Base-by-base conservation (phyloP, 768 basidiomycete species). In the Mycena vulgaris region DNA sequence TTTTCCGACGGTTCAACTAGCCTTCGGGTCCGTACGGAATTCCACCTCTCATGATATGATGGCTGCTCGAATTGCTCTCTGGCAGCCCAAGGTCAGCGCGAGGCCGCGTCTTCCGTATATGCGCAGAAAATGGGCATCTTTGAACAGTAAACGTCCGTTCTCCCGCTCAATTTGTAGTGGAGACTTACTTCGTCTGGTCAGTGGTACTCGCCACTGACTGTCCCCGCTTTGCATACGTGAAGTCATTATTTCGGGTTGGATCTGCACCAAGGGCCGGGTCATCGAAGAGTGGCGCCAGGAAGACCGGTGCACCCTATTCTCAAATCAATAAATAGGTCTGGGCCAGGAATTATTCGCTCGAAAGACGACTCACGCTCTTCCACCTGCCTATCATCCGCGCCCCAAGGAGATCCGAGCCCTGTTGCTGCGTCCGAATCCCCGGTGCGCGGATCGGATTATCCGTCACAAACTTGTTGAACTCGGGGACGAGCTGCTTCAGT, bases 381-480 rank as follows among this genome's bases (percentile, higher is more conserved):
- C 78, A 82, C 2, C 81, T 69, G 3, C 81, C 81, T 17, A 81
- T 48, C 70, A 82, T 76, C 16, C 81, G 75, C 21, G 80, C 81
- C 40, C 78, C 79, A 13, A 76, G 75, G 27, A 80, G 76, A 13
- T 75, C 77, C 13, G 74, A 68, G 30, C 79, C 75, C 59, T 80
- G 64, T 48, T 75, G 63, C 21, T 33, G 49, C 23, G 66, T 78
- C 56, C n/a, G n/a, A n/a, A 78, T 49, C 1, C 62, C 74, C 21
- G 66, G 69, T 19, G 11, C 42, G 7, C 31, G 19, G 19, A 75
- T 69, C 10, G 77, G 68, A 48, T 76, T 70, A 21, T 69, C 68
- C 14, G 61, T n/a, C 23, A 74, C 66, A 61, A 76, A 79, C 40
- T 73, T 52, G 66, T 80, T 70, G 66, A 79, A 81, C 58, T 82